Evolutionary conservation across 805 yeast genomes (phyloP).

Genomic region (Sungouiozyma ichnusensis): DNA sequence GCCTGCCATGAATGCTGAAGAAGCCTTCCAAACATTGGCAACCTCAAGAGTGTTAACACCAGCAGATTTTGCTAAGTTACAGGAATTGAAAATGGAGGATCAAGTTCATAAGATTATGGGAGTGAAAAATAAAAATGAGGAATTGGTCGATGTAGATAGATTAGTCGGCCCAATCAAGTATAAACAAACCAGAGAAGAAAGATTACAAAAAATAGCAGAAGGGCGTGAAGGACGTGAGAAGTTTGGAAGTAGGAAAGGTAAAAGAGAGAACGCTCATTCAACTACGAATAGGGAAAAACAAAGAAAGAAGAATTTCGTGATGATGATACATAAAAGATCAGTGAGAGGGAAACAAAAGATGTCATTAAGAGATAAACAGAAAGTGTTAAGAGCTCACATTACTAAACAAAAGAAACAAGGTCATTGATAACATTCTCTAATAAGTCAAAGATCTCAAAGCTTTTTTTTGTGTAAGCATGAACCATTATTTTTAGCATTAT

Average conservation of each 20-base stretch:
- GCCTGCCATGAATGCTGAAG: conserved; percentile 28
- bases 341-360: conserved; percentile 90
- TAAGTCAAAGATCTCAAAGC: too few species aligned
- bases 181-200: conserved; percentile 84
- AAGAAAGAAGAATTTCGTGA: conserved; percentile 95
- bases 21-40: conserved; percentile 45
- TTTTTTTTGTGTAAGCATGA: not conserved
- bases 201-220: conserved; percentile 75
- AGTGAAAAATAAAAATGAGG: conserved; percentile 50
- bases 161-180: conserved; percentile 65
- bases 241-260: conserved; percentile 82
- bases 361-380: conserved; percentile 86
- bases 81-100: conserved; percentile 75
- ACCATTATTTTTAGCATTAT: not conserved
- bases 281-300: conserved; percentile 95
- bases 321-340: conserved; percentile 93
- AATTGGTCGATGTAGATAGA: conserved; percentile 66
- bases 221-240: conserved; percentile 90
- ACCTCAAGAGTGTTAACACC: conserved; percentile 84
- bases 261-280: conserved; percentile 63
- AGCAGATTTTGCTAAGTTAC: conserved; percentile 93
- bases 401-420: conserved; percentile 87
- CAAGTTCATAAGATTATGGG: conserved; percentile 78
- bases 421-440: conserved; percentile 28
- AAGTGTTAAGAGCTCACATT: conserved; percentile 74